phyloP scores from a whole-genome alignment of 345 rosid species.

The Euphorbia pulcherrima region DNA sequence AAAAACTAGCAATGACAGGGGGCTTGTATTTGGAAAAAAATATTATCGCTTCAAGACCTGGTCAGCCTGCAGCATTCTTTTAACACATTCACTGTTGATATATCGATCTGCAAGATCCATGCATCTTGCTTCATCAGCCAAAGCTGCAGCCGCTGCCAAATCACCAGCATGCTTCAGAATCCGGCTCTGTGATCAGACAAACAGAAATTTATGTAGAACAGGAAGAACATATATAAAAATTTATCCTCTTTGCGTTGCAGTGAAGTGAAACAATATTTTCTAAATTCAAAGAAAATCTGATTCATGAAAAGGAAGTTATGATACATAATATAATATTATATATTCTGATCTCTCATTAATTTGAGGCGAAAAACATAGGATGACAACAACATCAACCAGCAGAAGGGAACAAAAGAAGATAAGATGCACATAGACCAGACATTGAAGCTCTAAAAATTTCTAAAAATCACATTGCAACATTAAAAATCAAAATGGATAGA shows the following conservation, averaged over 20 bases:
- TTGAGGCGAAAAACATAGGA: not conserved
- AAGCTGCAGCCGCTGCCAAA: slow-evolving; percentile 76
- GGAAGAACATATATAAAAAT: not conserved
- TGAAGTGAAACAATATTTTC: too few relatives aligned
- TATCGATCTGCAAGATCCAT: slow-evolving; percentile 99
- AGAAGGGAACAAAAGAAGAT: not conserved
- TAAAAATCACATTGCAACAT: not conserved
- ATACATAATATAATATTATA: too few relatives aligned
- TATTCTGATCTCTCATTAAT: not conserved
- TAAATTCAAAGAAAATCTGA: too few relatives aligned
- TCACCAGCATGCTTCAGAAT: slow-evolving; percentile 99
- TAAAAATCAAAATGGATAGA: not conserved
- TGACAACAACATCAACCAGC: not conserved
- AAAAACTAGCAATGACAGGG: slow-evolving; percentile 6
- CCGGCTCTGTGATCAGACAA: slow-evolving; percentile 60
- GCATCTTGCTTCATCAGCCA: slow-evolving; percentile 99
- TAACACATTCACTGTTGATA: slow-evolving; percentile 90
- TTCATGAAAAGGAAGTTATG: too few relatives aligned
- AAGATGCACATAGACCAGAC: not conserved
- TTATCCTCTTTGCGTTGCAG: not conserved
- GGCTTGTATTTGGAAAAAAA: slow-evolving; percentile 6
- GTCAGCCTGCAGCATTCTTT: slow-evolving; percentile 98
- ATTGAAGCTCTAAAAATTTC: not conserved
- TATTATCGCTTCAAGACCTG: slow-evolving; percentile 51
- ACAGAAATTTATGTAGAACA: slow-evolving; percentile 9